Evolutionary conservation across 1,284 basidiomycete species (phyloP), one percentile per base, ranked within the genome.

Genomic region (Malassezia vespertilionis): DNA sequence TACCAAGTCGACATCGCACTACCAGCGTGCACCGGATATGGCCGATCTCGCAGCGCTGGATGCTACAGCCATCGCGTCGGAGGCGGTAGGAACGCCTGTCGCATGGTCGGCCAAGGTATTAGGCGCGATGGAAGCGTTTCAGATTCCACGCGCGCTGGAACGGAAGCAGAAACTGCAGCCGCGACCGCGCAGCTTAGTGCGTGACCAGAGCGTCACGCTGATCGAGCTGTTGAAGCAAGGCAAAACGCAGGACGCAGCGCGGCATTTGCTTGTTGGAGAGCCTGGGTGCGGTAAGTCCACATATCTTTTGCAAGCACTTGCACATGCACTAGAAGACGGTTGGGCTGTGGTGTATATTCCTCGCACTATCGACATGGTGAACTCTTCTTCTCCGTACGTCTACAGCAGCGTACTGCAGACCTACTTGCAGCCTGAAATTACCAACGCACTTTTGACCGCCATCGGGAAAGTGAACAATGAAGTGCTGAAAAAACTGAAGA

Each of bases 301-400:
- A 53, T 72, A 87, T 17, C 74, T 95, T 18, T 73, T 91, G 2
- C 90, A 96, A 69, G 77, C 82, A 0, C 80, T 86, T 0, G 77
- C 84, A 24, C 82, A 88, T 54, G 82, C 82, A 12, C 64, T 79
- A 18, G 75, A 79, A 11, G 78, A 79, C 22, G 78, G 79, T 12
- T 93, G 85, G 84, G 76, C 91, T 30, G 85, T 90, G 21, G 72
- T 93, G 34, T 95, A 91, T 70, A 77, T 88, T n/a, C 87, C 89
- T 2, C 75, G 81, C 80, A 82, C 80, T 1, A 77, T 81, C 53
- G 78, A 77, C 48, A 77, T 86, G 45, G 82, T 89, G 56, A 81
- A 89, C 72, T 86, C 84, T 1, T 81, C 82, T 1, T 82, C 82
- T 0, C 71, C 79, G 2, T 84, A 85, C 67, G 68, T 75, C 12